Conservation (phyloP, 2,329 filamentous ascomycete species). For the Leptographium lundbergii region DNA sequence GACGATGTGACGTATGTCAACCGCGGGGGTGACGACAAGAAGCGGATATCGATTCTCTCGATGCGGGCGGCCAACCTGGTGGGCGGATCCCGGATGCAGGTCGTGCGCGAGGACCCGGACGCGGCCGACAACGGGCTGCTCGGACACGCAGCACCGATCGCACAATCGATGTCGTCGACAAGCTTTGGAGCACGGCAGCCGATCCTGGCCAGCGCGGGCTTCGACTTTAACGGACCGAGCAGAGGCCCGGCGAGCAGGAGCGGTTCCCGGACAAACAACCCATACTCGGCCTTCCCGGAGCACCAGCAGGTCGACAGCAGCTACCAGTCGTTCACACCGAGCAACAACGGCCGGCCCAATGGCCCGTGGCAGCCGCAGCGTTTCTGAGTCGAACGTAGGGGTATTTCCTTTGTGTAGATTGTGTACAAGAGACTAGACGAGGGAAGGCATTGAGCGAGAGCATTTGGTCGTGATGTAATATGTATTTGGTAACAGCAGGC, state of each 20-base stretch:
- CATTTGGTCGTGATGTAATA: too few relatives aligned
- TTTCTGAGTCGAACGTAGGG: not conserved
- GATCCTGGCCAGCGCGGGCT: not conserved
- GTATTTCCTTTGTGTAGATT: not conserved
- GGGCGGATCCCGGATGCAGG: not conserved
- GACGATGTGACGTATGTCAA: not conserved
- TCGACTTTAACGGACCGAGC: not conserved
- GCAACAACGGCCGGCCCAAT: too few relatives aligned
- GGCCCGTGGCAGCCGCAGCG: not conserved
- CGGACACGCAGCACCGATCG: not conserved
- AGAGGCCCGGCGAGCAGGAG: not conserved
- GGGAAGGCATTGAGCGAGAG: not conserved
- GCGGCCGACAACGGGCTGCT: not conserved
- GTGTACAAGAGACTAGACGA: not conserved
- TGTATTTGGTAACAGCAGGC: too few relatives aligned
- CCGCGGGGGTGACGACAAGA: not conserved
- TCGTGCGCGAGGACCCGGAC: too few relatives aligned
- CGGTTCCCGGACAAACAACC: not conserved
- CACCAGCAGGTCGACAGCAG: not conserved
- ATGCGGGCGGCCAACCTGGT: not conserved
- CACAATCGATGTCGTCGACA: not conserved
- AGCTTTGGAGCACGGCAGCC: not conserved
- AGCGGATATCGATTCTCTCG: not conserved
- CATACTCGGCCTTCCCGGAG: not conserved
- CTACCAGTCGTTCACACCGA: not conserved